phyloP scores from a whole-genome alignment of 768 basidiomycete genomes.

The Erythrobasidium yunnanense region DNA sequence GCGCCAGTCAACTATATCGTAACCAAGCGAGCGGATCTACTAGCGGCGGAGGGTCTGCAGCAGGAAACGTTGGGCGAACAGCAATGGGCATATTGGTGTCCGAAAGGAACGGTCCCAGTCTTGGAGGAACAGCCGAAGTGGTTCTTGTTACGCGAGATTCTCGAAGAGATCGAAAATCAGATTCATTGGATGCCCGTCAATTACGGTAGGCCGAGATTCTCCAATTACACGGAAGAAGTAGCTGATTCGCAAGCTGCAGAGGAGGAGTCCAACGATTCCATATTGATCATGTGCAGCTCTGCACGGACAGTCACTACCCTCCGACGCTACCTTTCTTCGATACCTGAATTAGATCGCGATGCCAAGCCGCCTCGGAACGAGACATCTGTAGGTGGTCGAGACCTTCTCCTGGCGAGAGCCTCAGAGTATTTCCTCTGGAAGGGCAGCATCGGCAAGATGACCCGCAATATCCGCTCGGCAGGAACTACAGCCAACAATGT shows the following conservation, averaged over 20 bases:
- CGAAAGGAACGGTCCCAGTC: conserved; percentile 67
- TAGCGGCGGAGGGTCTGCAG: background rate
- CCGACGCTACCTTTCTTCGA: conserved; percentile 63
- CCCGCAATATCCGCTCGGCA: conserved; percentile 31
- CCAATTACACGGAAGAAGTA: conserved; percentile 19
- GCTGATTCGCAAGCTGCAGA: too few species aligned
- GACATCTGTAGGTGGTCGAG: conserved; percentile 46
- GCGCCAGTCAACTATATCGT: background rate
- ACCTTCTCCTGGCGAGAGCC: conserved; percentile 70
- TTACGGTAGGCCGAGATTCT: conserved; percentile 21
- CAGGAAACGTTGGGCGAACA: background rate
- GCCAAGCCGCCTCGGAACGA: background rate
- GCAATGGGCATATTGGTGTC: conserved; percentile 51
- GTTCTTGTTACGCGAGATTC: conserved; percentile 67
- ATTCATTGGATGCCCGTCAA: conserved; percentile 43
- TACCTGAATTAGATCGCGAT: conserved; percentile 41
- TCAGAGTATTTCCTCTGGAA: conserved; percentile 73
- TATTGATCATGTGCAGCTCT: conserved; percentile 81
- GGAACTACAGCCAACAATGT: background rate
- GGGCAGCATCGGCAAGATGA: conserved; percentile 43
- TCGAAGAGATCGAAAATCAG: conserved; percentile 83
- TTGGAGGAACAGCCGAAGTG: conserved; percentile 94
- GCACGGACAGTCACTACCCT: conserved; percentile 61
- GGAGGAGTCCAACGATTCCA: conserved; percentile 46
- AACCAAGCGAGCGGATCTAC: background rate